Percentiles rank a stretch among this genome's conserved stretches.
phyloP scores from a whole-genome alignment of 2,329 filamentous ascomycete genomes.

The Aspergillus sp. region DNA sequence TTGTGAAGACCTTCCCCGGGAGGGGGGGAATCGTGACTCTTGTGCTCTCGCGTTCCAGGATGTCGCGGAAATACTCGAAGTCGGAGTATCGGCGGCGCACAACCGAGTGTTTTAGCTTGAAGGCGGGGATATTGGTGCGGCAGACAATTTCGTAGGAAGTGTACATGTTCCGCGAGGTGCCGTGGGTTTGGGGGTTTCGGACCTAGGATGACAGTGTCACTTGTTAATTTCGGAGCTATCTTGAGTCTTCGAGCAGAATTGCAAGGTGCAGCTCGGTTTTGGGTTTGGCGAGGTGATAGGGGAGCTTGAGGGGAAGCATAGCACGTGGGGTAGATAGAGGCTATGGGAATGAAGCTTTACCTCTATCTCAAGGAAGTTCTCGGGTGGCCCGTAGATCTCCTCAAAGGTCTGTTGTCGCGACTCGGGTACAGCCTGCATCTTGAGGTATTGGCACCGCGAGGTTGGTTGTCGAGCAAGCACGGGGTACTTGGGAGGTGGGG shows the following conservation, averaged over 20 bases:
- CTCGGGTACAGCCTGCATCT: constrained; percentile 64
- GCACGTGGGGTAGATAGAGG: constrained; percentile 1
- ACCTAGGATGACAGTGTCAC: constrained; percentile 60
- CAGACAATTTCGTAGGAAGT: constrained; percentile 98
- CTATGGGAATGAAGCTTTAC: constrained; percentile 45
- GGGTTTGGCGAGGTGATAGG: background rate
- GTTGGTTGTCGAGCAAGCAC: background rate
- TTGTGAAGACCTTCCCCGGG: constrained; percentile 96
- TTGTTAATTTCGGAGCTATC: background rate
- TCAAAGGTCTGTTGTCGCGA: constrained; percentile 92
- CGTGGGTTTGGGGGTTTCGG: constrained; percentile 88
- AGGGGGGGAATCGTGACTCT: constrained; percentile 93
- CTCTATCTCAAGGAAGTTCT: constrained; percentile 99
- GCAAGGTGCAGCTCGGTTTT: background rate
- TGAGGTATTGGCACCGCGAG: background rate
- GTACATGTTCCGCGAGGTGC: constrained; percentile 94
- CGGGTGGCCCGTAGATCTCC: constrained; percentile 96
- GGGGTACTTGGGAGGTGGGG: constrained; percentile 3
- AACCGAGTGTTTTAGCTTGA: constrained; percentile 86
- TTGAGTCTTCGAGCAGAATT: background rate
- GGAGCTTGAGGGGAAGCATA: background rate
- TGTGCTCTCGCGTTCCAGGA: constrained; percentile 90
- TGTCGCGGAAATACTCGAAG: constrained; percentile 98
- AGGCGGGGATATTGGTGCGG: constrained; percentile 97
- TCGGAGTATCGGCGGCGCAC: constrained; percentile 95